These are phyloP conservation scores for Jimgerdemannia flammicorona DNA, from an alignment of 192 early-diverging fungal genomes.

Conservation along the genomic window DNA sequence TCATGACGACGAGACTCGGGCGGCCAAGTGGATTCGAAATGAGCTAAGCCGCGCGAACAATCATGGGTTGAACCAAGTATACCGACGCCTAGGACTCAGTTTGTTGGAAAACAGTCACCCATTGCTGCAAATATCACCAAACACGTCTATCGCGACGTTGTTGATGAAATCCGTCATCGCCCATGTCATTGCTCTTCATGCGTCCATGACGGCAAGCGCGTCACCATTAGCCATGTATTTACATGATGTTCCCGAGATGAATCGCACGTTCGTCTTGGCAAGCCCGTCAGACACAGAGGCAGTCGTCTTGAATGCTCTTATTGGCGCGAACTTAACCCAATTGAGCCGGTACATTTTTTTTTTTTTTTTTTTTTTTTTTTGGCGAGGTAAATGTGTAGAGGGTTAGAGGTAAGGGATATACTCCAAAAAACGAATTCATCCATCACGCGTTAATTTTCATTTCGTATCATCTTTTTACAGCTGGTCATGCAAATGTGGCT, in stretches of 20 bases:
- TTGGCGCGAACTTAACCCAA: not conserved
- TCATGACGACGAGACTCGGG: not conserved
- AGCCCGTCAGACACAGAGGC: conserved; percentile 6
- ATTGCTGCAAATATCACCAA: conserved; percentile 3
- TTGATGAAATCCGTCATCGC: conserved; percentile 7
- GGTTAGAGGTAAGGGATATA: too few species aligned
- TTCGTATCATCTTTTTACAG: not conserved
- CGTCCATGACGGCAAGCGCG: conserved; percentile 3
- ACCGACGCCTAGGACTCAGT: not conserved
- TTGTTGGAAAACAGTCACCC: conserved; percentile 1
- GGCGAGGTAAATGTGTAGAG: too few species aligned
- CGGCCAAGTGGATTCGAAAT: not conserved
- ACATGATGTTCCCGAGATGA: conserved; percentile 6
- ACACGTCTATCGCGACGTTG: not conserved
- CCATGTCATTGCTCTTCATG: conserved; percentile 7
- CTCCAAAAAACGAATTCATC: too few species aligned
- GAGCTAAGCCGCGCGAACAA: not conserved
- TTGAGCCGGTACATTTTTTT: conserved; percentile 1
- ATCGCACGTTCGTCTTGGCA: conserved; percentile 2
- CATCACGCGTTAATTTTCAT: not conserved
- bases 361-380: not conserved
- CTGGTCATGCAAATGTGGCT: conserved; percentile 12
- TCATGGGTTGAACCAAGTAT: not conserved
- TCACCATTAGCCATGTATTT: conserved; percentile 11
- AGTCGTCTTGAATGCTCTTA: conserved; percentile 6